Conservation (phyloP, 345 rosid genomes). For the Populus deltoides region DNA sequence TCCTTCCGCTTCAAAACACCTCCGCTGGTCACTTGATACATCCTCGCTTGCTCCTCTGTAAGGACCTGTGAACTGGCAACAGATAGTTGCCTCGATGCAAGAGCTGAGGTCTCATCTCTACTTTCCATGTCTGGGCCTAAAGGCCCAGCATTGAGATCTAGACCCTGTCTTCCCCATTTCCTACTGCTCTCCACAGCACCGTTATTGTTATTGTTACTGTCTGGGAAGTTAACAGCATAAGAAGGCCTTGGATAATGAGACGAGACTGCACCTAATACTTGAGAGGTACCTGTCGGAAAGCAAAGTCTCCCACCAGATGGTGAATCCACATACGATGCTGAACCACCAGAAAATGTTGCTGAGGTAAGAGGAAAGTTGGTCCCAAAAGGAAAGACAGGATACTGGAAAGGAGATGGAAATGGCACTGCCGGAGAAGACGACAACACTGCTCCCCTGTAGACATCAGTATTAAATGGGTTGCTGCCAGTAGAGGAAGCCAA, state of each 20-base stretch:
- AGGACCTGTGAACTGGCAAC: slow-evolving; percentile 48
- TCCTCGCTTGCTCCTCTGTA: slow-evolving; percentile 68
- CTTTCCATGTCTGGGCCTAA: slow-evolving; percentile 59
- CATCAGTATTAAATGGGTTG: slow-evolving; percentile 60
- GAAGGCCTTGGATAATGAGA: slow-evolving; percentile 57
- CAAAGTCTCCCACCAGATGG: slow-evolving; percentile 59
- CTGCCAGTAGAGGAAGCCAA: slow-evolving; percentile 50
- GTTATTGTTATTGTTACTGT: slow-evolving; percentile 40
- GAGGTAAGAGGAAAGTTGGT: slow-evolving; percentile 58
- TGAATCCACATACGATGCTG: slow-evolving; percentile 68
- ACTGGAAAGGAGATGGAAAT: slow-evolving; percentile 71
- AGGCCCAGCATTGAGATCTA: slow-evolving; percentile 89
- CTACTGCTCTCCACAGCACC: slow-evolving; percentile 45
- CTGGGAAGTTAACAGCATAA: slow-evolving; percentile 58
- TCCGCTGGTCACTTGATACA: slow-evolving; percentile 65
- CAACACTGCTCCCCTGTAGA: slow-evolving; percentile 64
- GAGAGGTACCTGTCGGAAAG: slow-evolving; percentile 65
- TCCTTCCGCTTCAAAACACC: slow-evolving; percentile 67
- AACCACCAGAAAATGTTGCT: slow-evolving; percentile 56
- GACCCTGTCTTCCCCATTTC: slow-evolving; percentile 66
- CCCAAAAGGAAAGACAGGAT: slow-evolving; percentile 59
- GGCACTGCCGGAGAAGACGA: slow-evolving; percentile 76
- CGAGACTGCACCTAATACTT: slow-evolving; percentile 51
- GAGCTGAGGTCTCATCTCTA: slow-evolving; percentile 53
- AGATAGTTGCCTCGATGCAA: slow-evolving; percentile 48